phyloP scores from a whole-genome alignment of 1,284 basidiomycete genomes.

The Heterobasidion occidentale region DNA sequence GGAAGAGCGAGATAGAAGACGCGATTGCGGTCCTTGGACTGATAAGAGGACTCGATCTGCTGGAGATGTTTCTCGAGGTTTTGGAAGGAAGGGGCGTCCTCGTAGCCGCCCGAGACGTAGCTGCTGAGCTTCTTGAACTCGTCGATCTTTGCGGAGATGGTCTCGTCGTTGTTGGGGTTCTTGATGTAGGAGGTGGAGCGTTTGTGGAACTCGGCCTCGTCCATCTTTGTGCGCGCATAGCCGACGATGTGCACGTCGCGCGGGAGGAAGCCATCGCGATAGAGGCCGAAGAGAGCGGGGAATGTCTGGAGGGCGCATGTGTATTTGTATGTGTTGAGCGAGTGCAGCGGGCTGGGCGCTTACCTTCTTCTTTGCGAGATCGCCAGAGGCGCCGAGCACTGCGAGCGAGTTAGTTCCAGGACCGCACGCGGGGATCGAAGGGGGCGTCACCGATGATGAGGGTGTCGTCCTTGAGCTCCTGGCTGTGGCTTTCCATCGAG shows the following conservation, averaged over 20 bases:
- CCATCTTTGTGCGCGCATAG: conserved; percentile 95
- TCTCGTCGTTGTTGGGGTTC: conserved; percentile 54
- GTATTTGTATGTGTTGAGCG: background rate
- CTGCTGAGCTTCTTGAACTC: conserved; percentile 76
- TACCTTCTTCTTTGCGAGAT: conserved; percentile 99
- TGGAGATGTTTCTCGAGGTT: conserved; percentile 70
- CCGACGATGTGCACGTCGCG: conserved; percentile 84
- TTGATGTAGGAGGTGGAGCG: conserved; percentile 83
- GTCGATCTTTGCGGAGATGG: conserved; percentile 55
- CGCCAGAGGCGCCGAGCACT: conserved; percentile 97
- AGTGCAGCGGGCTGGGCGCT: conserved; percentile 9
- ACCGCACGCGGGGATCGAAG: conserved; percentile 2
- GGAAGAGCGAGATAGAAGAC: conserved; percentile 94
- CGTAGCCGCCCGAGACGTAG: conserved; percentile 86
- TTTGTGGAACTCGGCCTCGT: conserved; percentile 77
- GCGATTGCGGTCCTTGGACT: conserved; percentile 61
- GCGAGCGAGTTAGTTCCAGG: conserved; percentile 12
- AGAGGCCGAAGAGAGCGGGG: conserved; percentile 89
- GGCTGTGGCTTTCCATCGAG: conserved; percentile 72
- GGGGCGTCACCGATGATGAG: conserved; percentile 68
- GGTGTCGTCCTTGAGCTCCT: conserved; percentile 80
- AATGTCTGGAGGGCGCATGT: conserved; percentile 57
- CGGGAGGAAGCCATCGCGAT: conserved; percentile 74
- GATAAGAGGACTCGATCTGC: conserved; percentile 69
- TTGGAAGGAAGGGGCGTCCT: conserved; percentile 74